Evolutionary conservation across 192 early-diverging fungal genomes (phyloP).

Genomic region (Coemansia sp.): DNA sequence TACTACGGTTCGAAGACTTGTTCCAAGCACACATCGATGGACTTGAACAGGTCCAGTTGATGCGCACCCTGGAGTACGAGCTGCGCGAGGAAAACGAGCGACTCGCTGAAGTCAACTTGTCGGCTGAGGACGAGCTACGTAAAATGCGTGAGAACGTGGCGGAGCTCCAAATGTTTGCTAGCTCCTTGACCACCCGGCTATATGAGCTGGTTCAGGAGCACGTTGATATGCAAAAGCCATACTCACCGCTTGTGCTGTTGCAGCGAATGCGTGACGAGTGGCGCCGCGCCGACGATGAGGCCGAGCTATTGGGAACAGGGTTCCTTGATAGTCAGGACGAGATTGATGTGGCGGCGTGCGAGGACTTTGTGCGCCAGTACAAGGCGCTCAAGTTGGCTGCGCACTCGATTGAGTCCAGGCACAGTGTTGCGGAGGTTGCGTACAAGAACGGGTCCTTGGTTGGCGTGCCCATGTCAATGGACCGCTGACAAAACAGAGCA

Average conservation of each 20-base stretch:
- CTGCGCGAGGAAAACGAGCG: slow-evolving; percentile 51
- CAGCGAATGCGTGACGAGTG: slow-evolving; percentile 20
- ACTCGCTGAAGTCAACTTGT: slow-evolving; percentile 46
- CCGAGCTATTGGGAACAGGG: slow-evolving; percentile 15
- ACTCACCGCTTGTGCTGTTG: slow-evolving; percentile 39
- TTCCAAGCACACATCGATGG: slow-evolving; percentile 57
- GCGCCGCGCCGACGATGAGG: slow-evolving; percentile 21
- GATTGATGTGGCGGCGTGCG: slow-evolving; percentile 27
- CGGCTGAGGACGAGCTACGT: slow-evolving; percentile 43
- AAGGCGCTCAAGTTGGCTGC: slow-evolving; percentile 25
- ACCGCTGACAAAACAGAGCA: slow-evolving; percentile 18
- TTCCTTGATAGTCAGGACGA: slow-evolving; percentile 19
- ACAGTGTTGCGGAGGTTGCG: slow-evolving; percentile 31
- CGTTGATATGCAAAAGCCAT: slow-evolving; percentile 49
- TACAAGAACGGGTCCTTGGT: slow-evolving; percentile 37
- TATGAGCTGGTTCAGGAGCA: slow-evolving; percentile 56
- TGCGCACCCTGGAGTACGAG: slow-evolving; percentile 54
- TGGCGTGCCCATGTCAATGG: slow-evolving; percentile 45
- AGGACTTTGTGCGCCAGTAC: slow-evolving; percentile 54
- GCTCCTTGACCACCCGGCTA: slow-evolving; percentile 47
- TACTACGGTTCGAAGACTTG: slow-evolving; percentile 53
- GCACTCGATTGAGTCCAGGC: slow-evolving; percentile 32
- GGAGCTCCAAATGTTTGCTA: slow-evolving; percentile 53
- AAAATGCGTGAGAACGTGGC: slow-evolving; percentile 51
- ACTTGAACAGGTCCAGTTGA: slow-evolving; percentile 55